Evolutionary conservation across 1,284 basidiomycete genomes (phyloP), one percentile per base, ranked within the genome.

Genomic region (Trichosporon ovoides): DNA sequence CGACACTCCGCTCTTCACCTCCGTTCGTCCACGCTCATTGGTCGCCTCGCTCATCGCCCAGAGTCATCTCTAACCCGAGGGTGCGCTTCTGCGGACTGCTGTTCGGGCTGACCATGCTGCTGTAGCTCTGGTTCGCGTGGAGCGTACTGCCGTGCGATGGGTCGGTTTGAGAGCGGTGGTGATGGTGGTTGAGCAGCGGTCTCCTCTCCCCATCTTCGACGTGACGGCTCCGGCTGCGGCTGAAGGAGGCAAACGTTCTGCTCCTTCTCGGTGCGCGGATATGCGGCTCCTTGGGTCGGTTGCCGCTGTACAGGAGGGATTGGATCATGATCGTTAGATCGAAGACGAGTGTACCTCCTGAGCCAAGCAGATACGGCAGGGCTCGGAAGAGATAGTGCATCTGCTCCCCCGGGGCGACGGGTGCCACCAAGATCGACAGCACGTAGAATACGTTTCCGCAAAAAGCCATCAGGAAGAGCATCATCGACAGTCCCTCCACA

Each of bases 401-500:
- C 7, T 63, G 58, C 53, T 75, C 68, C 14, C 46, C 61, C 7
- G 62, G 40, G 2, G 66, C 66, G 11, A 69, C 60, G 1, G 76
- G 75, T 48, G 74, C 72, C 16, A 77, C 60, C 24, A 94, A 73
- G 67, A 95, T 88, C 6, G 91, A 93, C 43, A 86, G 74, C 56
- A 94, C 91, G 72, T 96, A 96, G 71, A 93, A 90, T 9, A 84
- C 77, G 76, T 96, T 97, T 58, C 92, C 93, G 34, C 89, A 78
- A 74, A 96, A 96, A 5, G 93, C 93, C 71, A 88, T 91, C 48
- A 93, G 74, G 74, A 97, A 97, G 19, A 97, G 82, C 70, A 87
- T 86, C 76, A 96, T 87, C n/a, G 92, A 93, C 38, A 97, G 82
- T 6, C 93, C 93, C 83, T 93, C 91, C 14, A 94, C 89, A 18